Evolutionary conservation across 345 rosid species (phyloP), one percentile per base, ranked within the genome.

Genomic region (Moricandia arvensis): DNA sequence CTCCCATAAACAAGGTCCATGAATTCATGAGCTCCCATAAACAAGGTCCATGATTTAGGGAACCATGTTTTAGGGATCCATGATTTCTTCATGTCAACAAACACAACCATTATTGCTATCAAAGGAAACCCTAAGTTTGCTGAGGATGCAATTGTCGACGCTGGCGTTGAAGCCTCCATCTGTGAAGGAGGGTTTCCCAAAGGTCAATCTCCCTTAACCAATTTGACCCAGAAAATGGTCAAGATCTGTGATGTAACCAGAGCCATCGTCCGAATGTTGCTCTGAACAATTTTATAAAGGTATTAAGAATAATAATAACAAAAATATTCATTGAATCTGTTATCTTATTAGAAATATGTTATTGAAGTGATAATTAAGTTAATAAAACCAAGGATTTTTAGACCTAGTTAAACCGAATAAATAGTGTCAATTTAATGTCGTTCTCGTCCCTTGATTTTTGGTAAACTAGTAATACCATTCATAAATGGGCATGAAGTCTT

Each of bases 121-220:
- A 77, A 77, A 45, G 84, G 80, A 6, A 34, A 78, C 37, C 79
- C 81, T 1, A 85, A 82, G 59, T 79, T 82, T 34, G 83, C 80
- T 0, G 81, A 66, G 18, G 57, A 17, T 4, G 74, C 71, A 2
- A 21, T 79, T 3, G 15, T 30, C 3, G 87, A 81, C 35, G 76
- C 81, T 12, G 64, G 70, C 35, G 34, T 31, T 2, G 85, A 75
- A 66, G 88, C 80, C 7, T 49, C 67, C 0, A n/a, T 8, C 2
- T 85, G 88, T 8, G 79, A 74, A 51, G 43, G 35, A 64, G 62
- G 26, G 49, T 55, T 87, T 21, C 1, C 55, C 0, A 18, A 77
- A 63, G 75, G 72, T 12, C 69, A 34, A n/a, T 79, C 82, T 47
- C 79, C 78, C 0, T 54, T 87, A 43, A 79, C 78, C 30, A 41